Evolutionary conservation across 1,139 yeast genomes (phyloP), one percentile per base, ranked within the genome.

Genomic region (Geotrichum europaeum): DNA sequence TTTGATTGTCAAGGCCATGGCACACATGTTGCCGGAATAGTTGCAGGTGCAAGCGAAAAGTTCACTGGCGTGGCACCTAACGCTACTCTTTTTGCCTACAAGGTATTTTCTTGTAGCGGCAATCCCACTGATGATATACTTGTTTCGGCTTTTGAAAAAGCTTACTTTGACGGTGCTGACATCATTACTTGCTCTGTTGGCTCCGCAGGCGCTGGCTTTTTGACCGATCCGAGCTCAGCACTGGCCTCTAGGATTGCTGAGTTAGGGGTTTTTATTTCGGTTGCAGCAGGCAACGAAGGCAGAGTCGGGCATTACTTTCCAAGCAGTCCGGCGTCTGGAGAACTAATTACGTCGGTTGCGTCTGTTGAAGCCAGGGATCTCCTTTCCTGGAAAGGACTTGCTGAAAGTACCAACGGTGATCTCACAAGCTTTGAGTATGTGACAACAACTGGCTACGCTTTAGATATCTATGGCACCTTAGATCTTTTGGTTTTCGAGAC

Each of bases 1-100:
- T 52, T 52, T 28, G 69, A 67, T 57, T 67, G 69, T 56, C 57
- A 56, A 36, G 69, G 69, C 20, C 69, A 67, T 58, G 69, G 69
- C 30, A 60, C 69, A 3, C 67, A 66, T 58, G 66, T 63, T 28
- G 63, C 69, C 13, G 64, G 68, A n/a, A 62, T 67, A 30, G 62
- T 67, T 53, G 65, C 62, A 30, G 69, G 63, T 15, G 60, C 52
- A 6, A 59, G 55, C 18, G 54, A 60, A 20, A 61, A 60, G 32
- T 57, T 62, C 22, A 43, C 54, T 10, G 69, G 69, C 49, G 69
- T 66, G 22, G 67, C 69, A 18, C 69, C 69, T 32, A 57, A 60
- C 47, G 68, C 69, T 34, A 64, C 62, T 10, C 43, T 67, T 15
- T 57, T 63, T 22, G 63, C 67, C 59, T 67, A 67, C 55, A 65